phyloP scores from a whole-genome alignment of 306 rosid species.

The Cucumis hystrix region DNA sequence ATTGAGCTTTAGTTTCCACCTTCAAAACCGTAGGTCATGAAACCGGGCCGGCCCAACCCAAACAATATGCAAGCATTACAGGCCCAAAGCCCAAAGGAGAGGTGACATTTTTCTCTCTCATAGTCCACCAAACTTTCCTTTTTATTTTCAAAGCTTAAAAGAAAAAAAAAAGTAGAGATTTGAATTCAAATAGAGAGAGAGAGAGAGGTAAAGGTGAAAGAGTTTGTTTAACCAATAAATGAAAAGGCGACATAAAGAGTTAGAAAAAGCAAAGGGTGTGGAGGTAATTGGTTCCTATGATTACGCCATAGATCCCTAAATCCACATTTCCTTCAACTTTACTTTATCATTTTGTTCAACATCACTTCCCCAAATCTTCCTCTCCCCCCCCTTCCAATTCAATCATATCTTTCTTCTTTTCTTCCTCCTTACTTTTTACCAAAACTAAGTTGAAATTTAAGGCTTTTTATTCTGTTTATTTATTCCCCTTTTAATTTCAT shows the following conservation, averaged over 20 bases:
- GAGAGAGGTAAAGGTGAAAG: background rate
- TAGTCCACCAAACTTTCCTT: background rate
- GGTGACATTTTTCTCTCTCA: background rate
- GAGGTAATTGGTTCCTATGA: background rate
- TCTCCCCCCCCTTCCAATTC: background rate
- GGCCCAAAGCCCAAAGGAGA: background rate
- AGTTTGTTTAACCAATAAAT: background rate
- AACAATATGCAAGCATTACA: too few relatives aligned
- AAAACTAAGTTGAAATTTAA: background rate
- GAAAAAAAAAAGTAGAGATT: background rate
- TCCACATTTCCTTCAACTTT: background rate
- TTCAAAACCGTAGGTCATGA: background rate
- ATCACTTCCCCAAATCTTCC: background rate
- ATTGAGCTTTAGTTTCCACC: background rate
- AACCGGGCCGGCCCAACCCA: background rate
- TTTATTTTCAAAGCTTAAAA: background rate
- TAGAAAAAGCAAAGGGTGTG: background rate
- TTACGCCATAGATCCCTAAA: background rate
- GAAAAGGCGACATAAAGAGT: background rate
- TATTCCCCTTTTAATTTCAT: too few relatives aligned
- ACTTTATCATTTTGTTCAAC: background rate
- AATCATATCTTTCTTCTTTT: background rate
- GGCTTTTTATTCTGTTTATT: background rate
- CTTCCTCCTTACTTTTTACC: background rate
- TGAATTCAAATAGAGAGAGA: background rate